These are phyloP conservation scores for Senecio squalidus DNA, from an alignment of 140 eudicot genomes.

Conservation along the genomic window DNA sequence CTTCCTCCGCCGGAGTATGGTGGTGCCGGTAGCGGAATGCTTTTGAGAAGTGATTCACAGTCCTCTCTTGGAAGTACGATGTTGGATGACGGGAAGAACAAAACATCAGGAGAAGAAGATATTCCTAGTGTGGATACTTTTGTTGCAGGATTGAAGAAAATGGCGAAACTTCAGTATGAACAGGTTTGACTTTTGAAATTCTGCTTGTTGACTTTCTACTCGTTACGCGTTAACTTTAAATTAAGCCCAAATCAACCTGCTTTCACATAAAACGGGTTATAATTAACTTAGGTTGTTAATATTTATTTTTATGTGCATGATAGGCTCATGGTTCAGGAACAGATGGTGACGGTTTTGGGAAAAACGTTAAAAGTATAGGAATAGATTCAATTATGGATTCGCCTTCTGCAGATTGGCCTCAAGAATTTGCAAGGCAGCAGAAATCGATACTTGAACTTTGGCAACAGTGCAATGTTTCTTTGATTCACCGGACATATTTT, in stretches of 20 bases:
- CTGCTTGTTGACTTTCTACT: too few relatives aligned
- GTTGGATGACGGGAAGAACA: slow-evolving; percentile 42
- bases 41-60: slow-evolving; percentile 69
- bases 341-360: slow-evolving; percentile 33
- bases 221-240: too few relatives aligned
- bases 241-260: background rate
- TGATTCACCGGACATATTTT: slow-evolving; percentile 91
- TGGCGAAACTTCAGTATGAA: slow-evolving; percentile 82
- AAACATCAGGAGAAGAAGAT: slow-evolving; percentile 59
- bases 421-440: slow-evolving; percentile 66
- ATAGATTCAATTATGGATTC: slow-evolving; percentile 60
- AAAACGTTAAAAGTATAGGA: slow-evolving; percentile 56
- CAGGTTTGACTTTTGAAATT: slow-evolving; percentile 38
- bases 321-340: slow-evolving; percentile 43
- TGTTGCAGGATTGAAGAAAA: slow-evolving; percentile 87
- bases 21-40: slow-evolving; percentile 34
- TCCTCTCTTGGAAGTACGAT: slow-evolving; percentile 56
- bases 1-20: slow-evolving; percentile 48
- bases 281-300: slow-evolving; percentile 7
- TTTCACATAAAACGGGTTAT: background rate
- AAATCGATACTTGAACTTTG: slow-evolving; percentile 71
- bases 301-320: slow-evolving; percentile 9
- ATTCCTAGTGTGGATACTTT: slow-evolving; percentile 78
- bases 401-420: slow-evolving; percentile 51
- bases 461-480: slow-evolving; percentile 76